Base-by-base conservation (phyloP, 2,329 filamentous ascomycete species). In the Herpotrichia juniperi region DNA sequence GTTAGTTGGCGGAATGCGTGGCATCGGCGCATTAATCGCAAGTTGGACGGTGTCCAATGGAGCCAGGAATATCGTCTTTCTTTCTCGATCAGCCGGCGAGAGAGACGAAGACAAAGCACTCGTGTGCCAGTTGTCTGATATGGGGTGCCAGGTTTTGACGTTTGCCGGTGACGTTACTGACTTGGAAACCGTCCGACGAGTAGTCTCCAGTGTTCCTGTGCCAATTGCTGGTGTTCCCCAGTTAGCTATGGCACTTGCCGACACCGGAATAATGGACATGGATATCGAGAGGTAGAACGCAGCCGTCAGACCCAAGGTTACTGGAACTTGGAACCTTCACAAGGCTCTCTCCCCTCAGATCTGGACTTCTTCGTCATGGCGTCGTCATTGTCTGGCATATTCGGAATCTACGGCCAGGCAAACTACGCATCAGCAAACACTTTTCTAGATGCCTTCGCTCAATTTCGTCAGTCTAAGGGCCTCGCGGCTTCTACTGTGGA, bases 351-450 rank as follows among this genome's bases (percentile, higher is more conserved):
- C 4, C 57, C 58, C 0, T 12, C 12, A 9, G 42, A 53, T 14
- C 50, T 68, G n/a, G 57, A 62, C 43, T 69, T 69, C 53, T 66
- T 68, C 50, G 48, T 66, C 10, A 54, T 66, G 42, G 46, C 64
- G 14, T 63, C 61, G 21, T 62, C 56, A 6, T 45, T 59, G 6
- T 56, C 57, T 2, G 63, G 61, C 11, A 53, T 69, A 11, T 46
- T 60, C 35, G 65, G 66, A 4, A 54, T 46, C 2, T 45, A 49
- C 28, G 58, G 52, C 5, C 63, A 69, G 50, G 54, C 61, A 19
- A 62, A 62, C 22, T 70, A 70, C 35, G 61, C 58, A 0, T 61
- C 58, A 10, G 67, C 57, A 6, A 62, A 62, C 34, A 59, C 63
- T 1, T 68, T 57, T 35, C 58, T 67, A 47, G 66, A 70, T 31